Percentiles rank a stretch among this genome's conserved stretches.
Evolutionary conservation across 2,329 filamentous ascomycete species (phyloP).

Genomic region (Stagonosporopsis rhizophila): DNA sequence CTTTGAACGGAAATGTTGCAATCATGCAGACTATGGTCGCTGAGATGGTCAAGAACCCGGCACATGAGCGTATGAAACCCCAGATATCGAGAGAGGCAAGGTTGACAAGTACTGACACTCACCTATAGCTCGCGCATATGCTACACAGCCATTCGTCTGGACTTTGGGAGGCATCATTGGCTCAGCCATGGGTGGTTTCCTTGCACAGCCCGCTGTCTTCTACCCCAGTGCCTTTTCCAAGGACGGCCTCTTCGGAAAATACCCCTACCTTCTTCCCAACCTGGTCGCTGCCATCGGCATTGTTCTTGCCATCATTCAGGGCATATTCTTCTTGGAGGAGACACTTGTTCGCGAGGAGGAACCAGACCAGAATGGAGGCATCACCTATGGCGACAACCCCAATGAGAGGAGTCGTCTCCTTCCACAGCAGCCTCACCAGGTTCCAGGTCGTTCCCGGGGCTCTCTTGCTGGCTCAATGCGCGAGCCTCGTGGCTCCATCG

Average conservation of each 20-base stretch:
- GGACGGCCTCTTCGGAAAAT: slow-evolving; percentile 74
- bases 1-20: slow-evolving; percentile 90
- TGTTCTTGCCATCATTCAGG: slow-evolving; percentile 77
- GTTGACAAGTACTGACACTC: slow-evolving; percentile 18
- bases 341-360: slow-evolving; percentile 57
- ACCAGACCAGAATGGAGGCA: slow-evolving; percentile 47
- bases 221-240: slow-evolving; percentile 76
- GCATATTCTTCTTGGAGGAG: slow-evolving; percentile 82
- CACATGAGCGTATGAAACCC: slow-evolving; percentile 77
- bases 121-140: slow-evolving; percentile 75
- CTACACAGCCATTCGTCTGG: slow-evolving; percentile 95
- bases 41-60: slow-evolving; percentile 86
- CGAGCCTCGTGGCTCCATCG: slow-evolving; percentile 33
- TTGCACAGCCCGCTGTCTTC: slow-evolving; percentile 77
- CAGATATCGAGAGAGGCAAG: background rate
- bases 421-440: slow-evolving; percentile 51
- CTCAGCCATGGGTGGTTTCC: slow-evolving; percentile 82
- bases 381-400: slow-evolving; percentile 73
- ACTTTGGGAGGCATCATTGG: slow-evolving; percentile 88
- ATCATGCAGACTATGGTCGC: slow-evolving; percentile 92
- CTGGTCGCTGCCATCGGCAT: slow-evolving; percentile 80
- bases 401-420: slow-evolving; percentile 70
- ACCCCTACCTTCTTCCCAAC: slow-evolving; percentile 90
- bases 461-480: slow-evolving; percentile 37
- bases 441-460: slow-evolving; percentile 40